Evolutionary conservation across 768 basidiomycete genomes (phyloP).

Genomic region (Boletus vermiculosoides): DNA sequence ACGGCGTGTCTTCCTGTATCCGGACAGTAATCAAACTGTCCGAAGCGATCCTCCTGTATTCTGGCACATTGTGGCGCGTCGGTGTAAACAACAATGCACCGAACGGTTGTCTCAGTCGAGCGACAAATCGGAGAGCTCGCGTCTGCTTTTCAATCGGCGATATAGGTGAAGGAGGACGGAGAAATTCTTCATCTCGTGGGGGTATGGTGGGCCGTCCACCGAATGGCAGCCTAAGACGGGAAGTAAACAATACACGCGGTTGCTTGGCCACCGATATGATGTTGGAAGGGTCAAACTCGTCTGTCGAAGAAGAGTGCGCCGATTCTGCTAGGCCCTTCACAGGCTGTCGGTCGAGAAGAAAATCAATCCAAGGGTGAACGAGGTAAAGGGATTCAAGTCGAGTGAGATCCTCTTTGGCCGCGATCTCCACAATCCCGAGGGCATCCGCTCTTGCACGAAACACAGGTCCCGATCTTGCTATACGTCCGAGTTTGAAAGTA

Average conservation of each 20-base stretch:
- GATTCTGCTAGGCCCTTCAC: background rate
- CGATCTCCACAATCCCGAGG: background rate
- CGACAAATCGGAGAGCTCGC: background rate
- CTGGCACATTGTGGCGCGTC: background rate
- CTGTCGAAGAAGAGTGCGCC: background rate
- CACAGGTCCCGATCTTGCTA: background rate
- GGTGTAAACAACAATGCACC: conserved; percentile 11
- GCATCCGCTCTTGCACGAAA: background rate
- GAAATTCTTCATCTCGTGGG: background rate
- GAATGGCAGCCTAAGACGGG: background rate
- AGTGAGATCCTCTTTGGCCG: background rate
- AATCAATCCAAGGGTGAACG: background rate
- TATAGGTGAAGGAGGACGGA: background rate
- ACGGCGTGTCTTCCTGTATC: background rate
- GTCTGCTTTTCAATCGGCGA: background rate
- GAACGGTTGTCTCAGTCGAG: conserved; percentile 8
- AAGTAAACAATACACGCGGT: no score
- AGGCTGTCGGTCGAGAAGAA: background rate
- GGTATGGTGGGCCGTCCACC: background rate
- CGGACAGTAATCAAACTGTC: conserved; percentile 8
- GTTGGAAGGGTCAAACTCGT: no score
- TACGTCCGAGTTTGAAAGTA: background rate
- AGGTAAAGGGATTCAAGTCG: background rate
- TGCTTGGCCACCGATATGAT: no score
- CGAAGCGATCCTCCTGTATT: conserved; percentile 12